A percentile compares a stretch with the other conserved stretches of the same genome.
Conservation (phyloP, 495 filamentous ascomycete genomes). For the Trichoderma reesei region DNA sequence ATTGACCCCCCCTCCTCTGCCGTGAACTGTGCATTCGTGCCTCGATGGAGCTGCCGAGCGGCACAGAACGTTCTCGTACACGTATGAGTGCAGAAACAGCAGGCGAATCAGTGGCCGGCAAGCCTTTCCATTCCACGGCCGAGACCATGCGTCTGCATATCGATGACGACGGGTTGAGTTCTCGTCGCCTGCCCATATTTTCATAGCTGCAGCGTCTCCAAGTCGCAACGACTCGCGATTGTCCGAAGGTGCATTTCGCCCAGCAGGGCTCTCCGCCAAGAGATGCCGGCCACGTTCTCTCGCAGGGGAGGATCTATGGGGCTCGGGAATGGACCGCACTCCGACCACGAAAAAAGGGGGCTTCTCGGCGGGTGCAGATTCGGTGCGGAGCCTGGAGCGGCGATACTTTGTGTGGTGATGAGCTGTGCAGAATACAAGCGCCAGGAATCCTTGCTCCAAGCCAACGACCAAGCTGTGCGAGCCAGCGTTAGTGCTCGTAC, state of each 20-base stretch:
- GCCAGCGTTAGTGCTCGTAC: no score
- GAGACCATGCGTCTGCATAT: background rate
- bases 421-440: no score
- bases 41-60: background rate
- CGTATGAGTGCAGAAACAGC: background rate
- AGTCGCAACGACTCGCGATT: background rate
- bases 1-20: background rate
- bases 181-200: no score
- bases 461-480: no score
- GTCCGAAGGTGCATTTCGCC: background rate
- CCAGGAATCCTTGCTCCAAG: no score
- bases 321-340: conserved; percentile 1
- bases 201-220: background rate
- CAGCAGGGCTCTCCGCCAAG: conserved; percentile 8
- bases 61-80: no score
- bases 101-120: background rate
- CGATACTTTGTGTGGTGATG: no score
- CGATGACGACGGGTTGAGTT: background rate
- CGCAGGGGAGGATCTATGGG: background rate
- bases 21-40: background rate
- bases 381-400: background rate
- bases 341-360: background rate
- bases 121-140: background rate
- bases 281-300: conserved; percentile 5
- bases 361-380: background rate